Conservation (phyloP, 1,139 yeast species). For the Candida glucosophila region DNA sequence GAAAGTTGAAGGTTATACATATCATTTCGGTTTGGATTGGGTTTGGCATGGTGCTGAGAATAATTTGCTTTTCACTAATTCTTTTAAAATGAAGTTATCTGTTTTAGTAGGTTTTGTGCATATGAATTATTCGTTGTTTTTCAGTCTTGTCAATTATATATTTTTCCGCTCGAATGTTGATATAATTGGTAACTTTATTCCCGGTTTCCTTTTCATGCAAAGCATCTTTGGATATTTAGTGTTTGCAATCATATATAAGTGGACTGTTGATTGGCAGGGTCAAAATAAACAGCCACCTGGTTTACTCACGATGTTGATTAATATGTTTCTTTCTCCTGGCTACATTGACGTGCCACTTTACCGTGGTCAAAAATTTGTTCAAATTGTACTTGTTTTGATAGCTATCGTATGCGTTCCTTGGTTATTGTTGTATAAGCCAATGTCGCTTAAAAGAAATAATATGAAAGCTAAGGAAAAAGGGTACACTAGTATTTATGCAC, state of each 20-base stretch:
- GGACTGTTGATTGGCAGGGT: constrained; percentile 90
- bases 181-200: constrained; percentile 86
- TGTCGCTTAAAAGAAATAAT: constrained; percentile 44
- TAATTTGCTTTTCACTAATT: constrained; percentile 79
- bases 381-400: constrained; percentile 58
- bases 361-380: constrained; percentile 77
- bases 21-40: constrained; percentile 83
- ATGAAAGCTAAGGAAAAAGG: constrained; percentile 27
- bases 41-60: constrained; percentile 98
- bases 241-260: constrained; percentile 78
- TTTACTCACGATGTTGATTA: constrained; percentile 84
- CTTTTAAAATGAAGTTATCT: constrained; percentile 93
- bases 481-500: constrained; percentile 27
- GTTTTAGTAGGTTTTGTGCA: constrained; percentile 91
- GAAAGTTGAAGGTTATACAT: constrained; percentile 47
- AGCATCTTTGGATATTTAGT: constrained; percentile 89
- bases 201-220: constrained; percentile 91
- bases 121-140: constrained; percentile 84
- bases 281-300: constrained; percentile 81
- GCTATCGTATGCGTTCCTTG: constrained; percentile 94
- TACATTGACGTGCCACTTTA: constrained; percentile 74
- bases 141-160: constrained; percentile 74
- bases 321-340: constrained; percentile 95
- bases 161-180: constrained; percentile 73
- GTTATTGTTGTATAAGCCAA: constrained; percentile 83